These are phyloP conservation scores for Neocucurbitaria cava DNA, from an alignment of 2,329 filamentous ascomycete genomes.

Conservation along the genomic window DNA sequence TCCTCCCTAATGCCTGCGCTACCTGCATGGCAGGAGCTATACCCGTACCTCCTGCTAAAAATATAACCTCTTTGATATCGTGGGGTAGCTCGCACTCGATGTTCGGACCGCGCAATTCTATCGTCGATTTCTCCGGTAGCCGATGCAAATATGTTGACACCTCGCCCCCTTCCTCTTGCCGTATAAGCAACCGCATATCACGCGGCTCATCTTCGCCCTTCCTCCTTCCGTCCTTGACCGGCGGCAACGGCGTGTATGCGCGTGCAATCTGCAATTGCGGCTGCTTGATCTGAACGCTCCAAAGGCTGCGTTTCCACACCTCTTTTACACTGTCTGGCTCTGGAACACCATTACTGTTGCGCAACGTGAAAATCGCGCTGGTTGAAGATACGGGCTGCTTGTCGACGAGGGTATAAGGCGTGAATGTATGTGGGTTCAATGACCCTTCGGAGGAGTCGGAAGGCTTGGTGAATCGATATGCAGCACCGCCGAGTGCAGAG, in stretches of 20 bases:
- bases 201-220: slow-evolving; percentile 38
- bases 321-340: slow-evolving; percentile 43
- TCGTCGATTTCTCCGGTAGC: slow-evolving; percentile 65
- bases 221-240: slow-evolving; percentile 48
- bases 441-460: slow-evolving; percentile 34
- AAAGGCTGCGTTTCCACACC: slow-evolving; percentile 70
- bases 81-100: slow-evolving; percentile 68
- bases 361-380: slow-evolving; percentile 72
- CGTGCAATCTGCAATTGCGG: slow-evolving; percentile 91
- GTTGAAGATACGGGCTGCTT: slow-evolving; percentile 70
- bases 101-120: slow-evolving; percentile 82
- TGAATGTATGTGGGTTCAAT: slow-evolving; percentile 68
- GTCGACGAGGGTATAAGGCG: slow-evolving; percentile 68
- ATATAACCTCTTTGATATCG: slow-evolving; percentile 69
- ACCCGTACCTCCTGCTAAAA: slow-evolving; percentile 90
- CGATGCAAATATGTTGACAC: slow-evolving; percentile 81
- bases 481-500: slow-evolving; percentile 43
- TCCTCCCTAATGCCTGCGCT: slow-evolving; percentile 66
- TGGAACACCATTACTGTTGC: slow-evolving; percentile 44
- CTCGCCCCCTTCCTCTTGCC: slow-evolving; percentile 80
- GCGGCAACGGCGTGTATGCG: slow-evolving; percentile 87
- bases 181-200: slow-evolving; percentile 75
- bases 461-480: slow-evolving; percentile 39
- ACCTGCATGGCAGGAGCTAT: slow-evolving; percentile 89
- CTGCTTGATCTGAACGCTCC: slow-evolving; percentile 93